Evolutionary conservation across 129 eudicot species (phyloP), one percentile per base, ranked within the genome.

Genomic region (Tagetes patula): DNA sequence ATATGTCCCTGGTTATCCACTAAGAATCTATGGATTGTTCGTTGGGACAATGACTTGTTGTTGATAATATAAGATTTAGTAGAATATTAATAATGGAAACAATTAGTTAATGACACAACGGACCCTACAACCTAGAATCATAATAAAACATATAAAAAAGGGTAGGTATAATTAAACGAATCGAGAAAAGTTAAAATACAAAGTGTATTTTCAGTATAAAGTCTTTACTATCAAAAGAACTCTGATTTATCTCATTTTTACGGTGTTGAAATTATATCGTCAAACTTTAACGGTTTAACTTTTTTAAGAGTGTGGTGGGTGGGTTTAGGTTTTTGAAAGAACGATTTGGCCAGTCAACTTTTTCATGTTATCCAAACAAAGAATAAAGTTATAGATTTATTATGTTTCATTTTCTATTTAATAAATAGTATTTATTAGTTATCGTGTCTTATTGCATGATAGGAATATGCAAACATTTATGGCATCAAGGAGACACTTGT

Each of bases 91-190:
- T 20, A 56, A 31, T 8, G 39, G 64, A 56, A 56, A 13, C 63
- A 30, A 3, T 31, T 31, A 56, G 5, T 54, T 62, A 54, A 79
- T 40, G 61, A 40, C 46, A 6, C 49, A 45, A 55, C 32, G 43
- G 71, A 70, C 80, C 70, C 56, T 43, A 60, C 73, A 61, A 68
- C 75, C 43, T 47, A 60, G 52, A 47, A 48, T 32, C 70, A 49
- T 30, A 20, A 20, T 20, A 20, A 20, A 20, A 20, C 27, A 20
- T 20, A 20, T 20, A 20, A 20, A 20, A 20, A 38, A 67, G 63
- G 66, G 47, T 54, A 46, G 27, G 27, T 20, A 20, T 20, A 20
- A 20, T 20, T 20, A 20, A 20, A 20, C 27, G 27, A 20, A 20
- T 20, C 27, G 27, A 20, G 27, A 20, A 20, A 20, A 20, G 27